Conservation (phyloP, 140 eudicot species). For the Anethum foeniculum region DNA sequence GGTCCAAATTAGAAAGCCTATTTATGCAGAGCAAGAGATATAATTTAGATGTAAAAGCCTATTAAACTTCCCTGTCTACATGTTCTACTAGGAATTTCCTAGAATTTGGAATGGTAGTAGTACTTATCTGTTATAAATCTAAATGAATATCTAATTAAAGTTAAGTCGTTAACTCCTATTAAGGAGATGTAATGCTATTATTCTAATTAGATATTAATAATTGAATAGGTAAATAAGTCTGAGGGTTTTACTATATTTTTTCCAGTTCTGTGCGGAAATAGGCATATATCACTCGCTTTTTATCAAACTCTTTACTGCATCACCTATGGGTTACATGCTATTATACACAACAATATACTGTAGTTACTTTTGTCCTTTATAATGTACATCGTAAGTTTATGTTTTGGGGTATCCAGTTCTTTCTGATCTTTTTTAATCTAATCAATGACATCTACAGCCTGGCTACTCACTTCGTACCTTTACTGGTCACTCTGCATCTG, state of each 20-base stretch:
- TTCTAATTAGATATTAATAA: background rate
- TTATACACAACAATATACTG: background rate
- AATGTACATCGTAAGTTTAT: background rate
- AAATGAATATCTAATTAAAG: background rate
- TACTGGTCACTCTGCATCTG: constrained; percentile 82
- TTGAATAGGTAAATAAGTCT: background rate
- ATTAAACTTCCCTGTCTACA: background rate
- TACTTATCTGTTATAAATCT: background rate
- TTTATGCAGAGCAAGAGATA: background rate
- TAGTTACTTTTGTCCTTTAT: background rate
- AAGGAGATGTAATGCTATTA: background rate
- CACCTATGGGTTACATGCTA: background rate
- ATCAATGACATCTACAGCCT: constrained; percentile 40
- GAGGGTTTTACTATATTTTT: background rate
- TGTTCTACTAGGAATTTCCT: background rate
- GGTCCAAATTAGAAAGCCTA: background rate
- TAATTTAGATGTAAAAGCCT: background rate
- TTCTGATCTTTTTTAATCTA: background rate
- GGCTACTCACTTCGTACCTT: constrained; percentile 80
- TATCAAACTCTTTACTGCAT: background rate
- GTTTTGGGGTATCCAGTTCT: background rate
- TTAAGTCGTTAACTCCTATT: background rate
- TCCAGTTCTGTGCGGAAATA: background rate
- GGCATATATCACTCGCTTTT: background rate
- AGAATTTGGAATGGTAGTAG: background rate